These are phyloP conservation scores for Geosmithia morbida DNA, from an alignment of 2,329 filamentous ascomycete genomes.

Conservation along the genomic window DNA sequence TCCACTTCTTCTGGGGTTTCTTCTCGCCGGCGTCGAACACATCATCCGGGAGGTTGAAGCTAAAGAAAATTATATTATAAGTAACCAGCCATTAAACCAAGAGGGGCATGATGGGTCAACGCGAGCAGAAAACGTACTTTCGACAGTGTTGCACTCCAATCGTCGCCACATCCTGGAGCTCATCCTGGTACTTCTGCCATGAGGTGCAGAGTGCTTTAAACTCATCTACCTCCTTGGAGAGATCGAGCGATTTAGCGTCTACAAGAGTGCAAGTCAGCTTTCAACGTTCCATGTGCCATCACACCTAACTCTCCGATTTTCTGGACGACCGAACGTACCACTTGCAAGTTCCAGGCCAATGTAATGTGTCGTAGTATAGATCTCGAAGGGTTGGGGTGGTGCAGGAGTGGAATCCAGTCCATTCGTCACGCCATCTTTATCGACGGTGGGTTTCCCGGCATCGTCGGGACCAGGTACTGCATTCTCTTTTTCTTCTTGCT, in stretches of 20 bases:
- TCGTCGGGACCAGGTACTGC: not conserved
- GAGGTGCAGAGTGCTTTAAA: constrained; percentile 73
- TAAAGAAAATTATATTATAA: constrained; percentile 17
- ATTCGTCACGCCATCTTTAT: not conserved
- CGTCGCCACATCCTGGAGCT: constrained; percentile 46
- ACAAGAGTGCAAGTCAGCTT: constrained; percentile 12
- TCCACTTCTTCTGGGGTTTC: constrained; percentile 47
- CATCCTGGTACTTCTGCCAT: constrained; percentile 61
- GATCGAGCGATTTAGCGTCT: constrained; percentile 59
- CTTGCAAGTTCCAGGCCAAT: constrained; percentile 71
- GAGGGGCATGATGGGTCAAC: not conserved
- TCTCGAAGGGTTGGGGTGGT: constrained; percentile 14
- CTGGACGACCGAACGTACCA: constrained; percentile 39
- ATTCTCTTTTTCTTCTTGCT: constrained; percentile 2
- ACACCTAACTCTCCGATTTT: not conserved
- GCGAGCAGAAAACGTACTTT: constrained; percentile 45
- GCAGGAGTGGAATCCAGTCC: not conserved
- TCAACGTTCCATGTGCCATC: not conserved
- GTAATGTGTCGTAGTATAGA: constrained; percentile 90
- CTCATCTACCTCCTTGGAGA: constrained; percentile 68
- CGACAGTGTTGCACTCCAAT: constrained; percentile 72
- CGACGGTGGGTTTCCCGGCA: not conserved
- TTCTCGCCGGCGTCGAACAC: constrained; percentile 72
- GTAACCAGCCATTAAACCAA: not conserved
- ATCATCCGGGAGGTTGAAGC: constrained; percentile 78